Evolutionary conservation across 768 basidiomycete genomes (phyloP).

Genomic region (Mycena haematopus): DNA sequence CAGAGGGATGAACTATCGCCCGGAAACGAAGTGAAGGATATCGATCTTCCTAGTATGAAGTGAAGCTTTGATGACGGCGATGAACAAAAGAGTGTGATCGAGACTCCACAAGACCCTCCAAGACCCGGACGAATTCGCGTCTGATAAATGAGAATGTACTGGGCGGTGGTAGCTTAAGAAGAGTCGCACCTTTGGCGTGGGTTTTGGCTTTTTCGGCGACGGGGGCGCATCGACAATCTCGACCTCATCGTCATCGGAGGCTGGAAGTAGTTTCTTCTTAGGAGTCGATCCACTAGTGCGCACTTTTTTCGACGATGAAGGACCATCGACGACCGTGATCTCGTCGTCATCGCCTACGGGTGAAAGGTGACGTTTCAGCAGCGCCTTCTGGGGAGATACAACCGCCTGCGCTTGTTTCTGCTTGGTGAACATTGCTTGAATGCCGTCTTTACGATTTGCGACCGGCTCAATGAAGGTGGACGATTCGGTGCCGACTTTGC

Average conservation of each 20-base stretch:
- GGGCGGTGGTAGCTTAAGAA: too few species aligned
- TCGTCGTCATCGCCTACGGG: constrained; percentile 2
- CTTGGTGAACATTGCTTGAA: constrained; percentile 80
- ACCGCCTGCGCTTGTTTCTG: constrained; percentile 45
- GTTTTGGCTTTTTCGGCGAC: constrained; percentile 1
- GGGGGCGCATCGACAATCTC: not conserved
- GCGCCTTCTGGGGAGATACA: constrained; percentile 9
- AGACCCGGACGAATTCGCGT: too few species aligned
- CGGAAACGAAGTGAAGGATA: not conserved
- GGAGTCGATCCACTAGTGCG: not conserved
- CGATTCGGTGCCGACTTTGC: constrained; percentile 87
- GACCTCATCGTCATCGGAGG: not conserved
- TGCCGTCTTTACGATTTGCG: constrained; percentile 82
- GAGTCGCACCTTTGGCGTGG: constrained; percentile 3
- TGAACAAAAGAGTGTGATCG: too few species aligned
- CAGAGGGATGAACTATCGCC: not conserved
- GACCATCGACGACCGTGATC: not conserved
- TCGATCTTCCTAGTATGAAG: too few species aligned
- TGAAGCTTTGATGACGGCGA: too few species aligned
- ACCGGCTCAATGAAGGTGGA: constrained; percentile 84
- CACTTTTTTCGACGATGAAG: not conserved
- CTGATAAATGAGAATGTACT: too few species aligned
- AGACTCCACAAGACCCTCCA: too few species aligned
- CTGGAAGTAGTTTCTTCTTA: not conserved
- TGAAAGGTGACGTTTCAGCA: constrained; percentile 17